These are phyloP conservation scores for Marasmius oreades DNA, from an alignment of 1,284 basidiomycete species.

Conservation along the genomic window DNA sequence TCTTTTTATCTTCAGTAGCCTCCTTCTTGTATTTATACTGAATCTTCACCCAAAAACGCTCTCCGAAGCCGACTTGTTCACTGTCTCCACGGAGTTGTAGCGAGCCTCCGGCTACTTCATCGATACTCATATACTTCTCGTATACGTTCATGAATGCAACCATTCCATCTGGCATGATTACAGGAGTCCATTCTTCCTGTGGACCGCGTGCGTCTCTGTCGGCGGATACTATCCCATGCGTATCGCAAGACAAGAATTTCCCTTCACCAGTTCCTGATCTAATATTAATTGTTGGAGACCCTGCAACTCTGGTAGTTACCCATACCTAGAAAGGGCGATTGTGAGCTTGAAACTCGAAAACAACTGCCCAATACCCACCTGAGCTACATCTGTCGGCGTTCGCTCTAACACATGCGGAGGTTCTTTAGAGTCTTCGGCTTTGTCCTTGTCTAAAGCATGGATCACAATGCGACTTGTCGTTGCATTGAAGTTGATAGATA, in stretches of 20 bases:
- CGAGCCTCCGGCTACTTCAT: slow-evolving; percentile 80
- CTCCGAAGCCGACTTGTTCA: slow-evolving; percentile 76
- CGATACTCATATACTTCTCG: slow-evolving; percentile 78
- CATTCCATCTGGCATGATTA: slow-evolving; percentile 74
- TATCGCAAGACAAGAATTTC: slow-evolving; percentile 83
- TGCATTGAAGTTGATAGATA: slow-evolving; percentile 75
- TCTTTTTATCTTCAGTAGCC: slow-evolving; percentile 78
- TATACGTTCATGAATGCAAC: slow-evolving; percentile 82
- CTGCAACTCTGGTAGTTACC: slow-evolving; percentile 80
- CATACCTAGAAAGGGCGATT: slow-evolving; percentile 40
- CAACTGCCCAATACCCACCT: slow-evolving; percentile 44
- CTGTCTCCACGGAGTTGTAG: slow-evolving; percentile 79
- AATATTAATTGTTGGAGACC: slow-evolving; percentile 77
- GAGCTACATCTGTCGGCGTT: slow-evolving; percentile 73
- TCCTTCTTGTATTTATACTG: slow-evolving; percentile 90
- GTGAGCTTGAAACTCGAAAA: too few relatives aligned
- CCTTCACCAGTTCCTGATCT: slow-evolving; percentile 81
- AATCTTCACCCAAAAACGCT: slow-evolving; percentile 85
- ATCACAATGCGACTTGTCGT: slow-evolving; percentile 70
- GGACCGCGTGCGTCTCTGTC: slow-evolving; percentile 82
- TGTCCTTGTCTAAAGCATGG: slow-evolving; percentile 60
- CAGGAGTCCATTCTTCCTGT: slow-evolving; percentile 85
- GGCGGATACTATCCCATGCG: slow-evolving; percentile 76
- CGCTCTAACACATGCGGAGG: slow-evolving; percentile 51
- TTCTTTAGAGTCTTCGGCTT: slow-evolving; percentile 37